These are phyloP conservation scores for Rhizopus arrhizus DNA, from an alignment of 371 early-diverging fungal genomes.

Conservation along the genomic window DNA sequence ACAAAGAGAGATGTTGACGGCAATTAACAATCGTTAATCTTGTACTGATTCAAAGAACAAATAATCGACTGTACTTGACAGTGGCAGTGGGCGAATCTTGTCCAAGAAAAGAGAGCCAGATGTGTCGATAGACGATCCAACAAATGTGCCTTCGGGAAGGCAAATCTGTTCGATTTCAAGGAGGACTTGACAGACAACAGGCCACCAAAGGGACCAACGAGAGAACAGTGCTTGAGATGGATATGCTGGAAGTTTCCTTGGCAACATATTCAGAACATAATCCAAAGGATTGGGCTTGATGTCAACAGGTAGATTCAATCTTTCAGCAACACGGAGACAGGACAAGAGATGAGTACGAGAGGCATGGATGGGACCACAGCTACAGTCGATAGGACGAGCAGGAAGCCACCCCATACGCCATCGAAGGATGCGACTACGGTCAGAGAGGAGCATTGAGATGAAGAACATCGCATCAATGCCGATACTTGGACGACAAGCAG, in stretches of 20 bases:
- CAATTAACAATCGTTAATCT: not conserved
- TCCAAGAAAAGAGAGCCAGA: not conserved
- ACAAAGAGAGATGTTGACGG: not conserved
- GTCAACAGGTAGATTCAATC: not conserved
- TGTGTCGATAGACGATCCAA: not conserved
- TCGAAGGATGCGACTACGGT: slow-evolving; percentile 13
- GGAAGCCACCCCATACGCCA: slow-evolving; percentile 26
- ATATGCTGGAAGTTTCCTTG: not conserved
- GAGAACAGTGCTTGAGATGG: not conserved
- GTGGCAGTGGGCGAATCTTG: not conserved
- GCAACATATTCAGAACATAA: not conserved
- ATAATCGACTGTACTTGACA: too few species aligned
- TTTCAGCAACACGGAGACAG: not conserved
- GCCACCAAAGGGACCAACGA: slow-evolving; percentile 2
- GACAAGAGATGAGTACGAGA: not conserved
- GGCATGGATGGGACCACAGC: slow-evolving; percentile 10
- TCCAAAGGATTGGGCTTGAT: not conserved
- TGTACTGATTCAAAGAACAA: too few species aligned
- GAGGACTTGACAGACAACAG: not conserved
- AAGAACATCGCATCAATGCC: slow-evolving; percentile 2
- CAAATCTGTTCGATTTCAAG: slow-evolving; percentile 11
- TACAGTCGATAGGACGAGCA: slow-evolving; percentile 1
- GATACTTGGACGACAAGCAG: not conserved
- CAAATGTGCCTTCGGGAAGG: not conserved
- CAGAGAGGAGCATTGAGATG: not conserved